Evolutionary conservation across 176 grass and related monocot genomes (phyloP).

Genomic region (Saccharum spontaneum): DNA sequence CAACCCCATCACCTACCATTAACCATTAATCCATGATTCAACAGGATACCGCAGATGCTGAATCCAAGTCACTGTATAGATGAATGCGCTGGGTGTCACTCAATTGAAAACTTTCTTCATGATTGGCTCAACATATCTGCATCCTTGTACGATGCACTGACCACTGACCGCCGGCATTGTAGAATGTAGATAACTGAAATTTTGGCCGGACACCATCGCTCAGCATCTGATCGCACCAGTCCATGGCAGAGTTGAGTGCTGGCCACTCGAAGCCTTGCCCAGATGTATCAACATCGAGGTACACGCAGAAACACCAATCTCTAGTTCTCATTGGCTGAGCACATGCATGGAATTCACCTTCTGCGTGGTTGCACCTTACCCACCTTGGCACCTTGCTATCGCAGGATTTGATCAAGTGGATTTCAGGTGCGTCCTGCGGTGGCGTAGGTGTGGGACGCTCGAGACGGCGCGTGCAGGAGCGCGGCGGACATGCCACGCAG

Average conservation of each 20-base stretch:
- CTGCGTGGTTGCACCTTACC: not conserved
- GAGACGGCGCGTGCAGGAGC: slow-evolving; percentile 6
- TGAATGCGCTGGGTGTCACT: slow-evolving; percentile 43
- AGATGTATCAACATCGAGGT: slow-evolving; percentile 14
- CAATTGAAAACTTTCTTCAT: slow-evolving; percentile 42
- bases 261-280: not conserved
- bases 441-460: not conserved
- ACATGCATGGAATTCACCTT: not conserved
- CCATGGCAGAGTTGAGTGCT: not conserved
- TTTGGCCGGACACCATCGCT: slow-evolving; percentile 8
- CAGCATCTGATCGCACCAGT: slow-evolving; percentile 24
- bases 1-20: not conserved
- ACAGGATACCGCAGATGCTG: slow-evolving; percentile 48
- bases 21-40: slow-evolving; percentile 34
- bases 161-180: slow-evolving; percentile 19
- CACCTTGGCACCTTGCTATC: not conserved
- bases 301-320: slow-evolving; percentile 13
- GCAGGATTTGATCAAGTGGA: slow-evolving; percentile 1
- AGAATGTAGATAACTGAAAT: slow-evolving; percentile 34
- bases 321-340: not conserved
- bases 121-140: slow-evolving; percentile 50
- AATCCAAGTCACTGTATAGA: slow-evolving; percentile 50
- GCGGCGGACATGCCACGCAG: not conserved
- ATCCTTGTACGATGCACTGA: slow-evolving; percentile 44
- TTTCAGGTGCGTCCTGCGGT: slow-evolving; percentile 8